Evolutionary conservation across 352 stramenopile genomes (phyloP).

Genomic region (Plasmopara viticola): DNA sequence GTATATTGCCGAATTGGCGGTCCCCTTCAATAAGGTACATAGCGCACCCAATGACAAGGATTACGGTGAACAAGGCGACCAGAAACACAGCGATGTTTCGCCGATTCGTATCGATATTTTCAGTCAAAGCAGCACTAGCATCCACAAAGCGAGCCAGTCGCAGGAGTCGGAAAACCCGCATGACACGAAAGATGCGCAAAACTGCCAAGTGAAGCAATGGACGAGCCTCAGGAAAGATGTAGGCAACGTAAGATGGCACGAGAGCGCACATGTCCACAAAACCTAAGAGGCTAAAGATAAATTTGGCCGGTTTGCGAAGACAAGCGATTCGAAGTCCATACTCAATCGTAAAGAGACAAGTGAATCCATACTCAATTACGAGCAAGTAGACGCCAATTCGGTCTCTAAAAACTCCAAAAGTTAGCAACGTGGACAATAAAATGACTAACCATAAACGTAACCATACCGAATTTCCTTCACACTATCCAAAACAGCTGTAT

Average conservation of each 20-base stretch:
- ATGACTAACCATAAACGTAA: not conserved
- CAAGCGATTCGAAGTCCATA: constrained; percentile 63
- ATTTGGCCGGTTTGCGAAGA: constrained; percentile 50
- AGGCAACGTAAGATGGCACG: constrained; percentile 69
- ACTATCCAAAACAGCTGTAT: constrained; percentile 58
- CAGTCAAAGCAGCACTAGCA: constrained; percentile 53
- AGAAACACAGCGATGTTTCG: constrained; percentile 72
- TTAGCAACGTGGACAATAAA: not conserved
- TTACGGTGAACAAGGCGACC: constrained; percentile 63
- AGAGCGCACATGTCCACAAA: constrained; percentile 73
- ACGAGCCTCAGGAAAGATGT: constrained; percentile 53
- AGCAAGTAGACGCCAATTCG: constrained; percentile 59
- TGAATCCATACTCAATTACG: constrained; percentile 70
- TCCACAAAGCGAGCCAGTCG: constrained; percentile 70
- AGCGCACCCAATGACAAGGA: constrained; percentile 71
- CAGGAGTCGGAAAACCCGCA: constrained; percentile 72
- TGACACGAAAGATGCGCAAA: constrained; percentile 73
- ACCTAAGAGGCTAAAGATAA: constrained; percentile 62
- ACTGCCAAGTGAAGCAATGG: constrained; percentile 67
- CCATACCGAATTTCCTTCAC: constrained; percentile 57
- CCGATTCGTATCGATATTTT: constrained; percentile 80
- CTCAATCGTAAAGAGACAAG: constrained; percentile 74
- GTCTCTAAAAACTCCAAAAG: constrained; percentile 23
- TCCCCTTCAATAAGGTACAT: constrained; percentile 83
- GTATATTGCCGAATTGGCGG: constrained; percentile 73